Evolutionary conservation across 2,329 filamentous ascomycete genomes (phyloP).

Genomic region (Emergomyces orientalis): DNA sequence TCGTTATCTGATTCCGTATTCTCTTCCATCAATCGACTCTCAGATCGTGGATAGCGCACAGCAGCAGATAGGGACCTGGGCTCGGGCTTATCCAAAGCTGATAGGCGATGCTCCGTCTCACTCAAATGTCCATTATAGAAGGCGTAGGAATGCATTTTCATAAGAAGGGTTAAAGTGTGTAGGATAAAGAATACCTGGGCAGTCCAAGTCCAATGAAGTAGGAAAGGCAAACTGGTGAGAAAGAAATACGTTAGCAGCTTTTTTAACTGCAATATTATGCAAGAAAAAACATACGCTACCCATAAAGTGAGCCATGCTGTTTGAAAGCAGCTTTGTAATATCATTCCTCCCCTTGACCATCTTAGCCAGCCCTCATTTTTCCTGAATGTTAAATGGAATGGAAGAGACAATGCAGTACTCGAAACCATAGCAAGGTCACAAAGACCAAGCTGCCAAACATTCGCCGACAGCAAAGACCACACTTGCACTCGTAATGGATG

Average conservation of each 20-base stretch:
- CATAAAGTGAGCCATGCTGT: constrained; percentile 68
- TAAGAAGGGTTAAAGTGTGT: constrained; percentile 81
- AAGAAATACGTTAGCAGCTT: constrained; percentile 15
- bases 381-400: constrained; percentile 61
- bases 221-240: constrained; percentile 58
- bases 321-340: constrained; percentile 76
- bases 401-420: constrained; percentile 61
- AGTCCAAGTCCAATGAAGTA: constrained; percentile 90
- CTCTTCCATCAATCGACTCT: constrained; percentile 4
- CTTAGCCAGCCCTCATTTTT: constrained; percentile 48
- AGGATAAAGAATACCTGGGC: constrained; percentile 90
- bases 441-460: constrained; percentile 75
- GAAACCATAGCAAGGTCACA: constrained; percentile 79
- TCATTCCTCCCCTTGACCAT: constrained; percentile 71
- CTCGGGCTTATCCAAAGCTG: constrained; percentile 69
- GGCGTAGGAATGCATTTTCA: constrained; percentile 99
- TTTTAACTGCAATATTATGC: background rate
- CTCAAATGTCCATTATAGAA: constrained; percentile 97
- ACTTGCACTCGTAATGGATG: constrained; percentile 76
- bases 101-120: constrained; percentile 72
- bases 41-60: constrained; percentile 60
- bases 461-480: constrained; percentile 78
- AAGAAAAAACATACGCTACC: constrained; percentile 48
- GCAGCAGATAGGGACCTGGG: constrained; percentile 56
- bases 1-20: constrained; percentile 19